Percentiles rank a stretch among this genome's conserved stretches.
Evolutionary conservation across 2,329 filamentous ascomycete genomes (phyloP).

Genomic region (Neocucurbitaria cava): DNA sequence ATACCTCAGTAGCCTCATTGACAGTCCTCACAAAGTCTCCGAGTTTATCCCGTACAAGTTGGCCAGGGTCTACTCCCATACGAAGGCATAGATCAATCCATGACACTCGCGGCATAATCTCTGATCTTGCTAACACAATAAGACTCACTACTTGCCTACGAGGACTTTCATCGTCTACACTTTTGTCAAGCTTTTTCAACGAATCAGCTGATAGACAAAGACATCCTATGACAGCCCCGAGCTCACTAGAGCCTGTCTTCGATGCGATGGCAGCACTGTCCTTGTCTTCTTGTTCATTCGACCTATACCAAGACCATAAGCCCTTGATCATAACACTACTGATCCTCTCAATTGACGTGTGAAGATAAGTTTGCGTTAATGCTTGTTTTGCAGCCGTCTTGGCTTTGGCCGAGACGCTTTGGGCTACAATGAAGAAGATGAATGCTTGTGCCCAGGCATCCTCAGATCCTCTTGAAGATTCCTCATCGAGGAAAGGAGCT

Average conservation of each 20-base stretch:
- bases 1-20: slow-evolving; percentile 62
- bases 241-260: slow-evolving; percentile 68
- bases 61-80: slow-evolving; percentile 81
- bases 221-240: slow-evolving; percentile 67
- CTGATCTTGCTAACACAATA: slow-evolving; percentile 77
- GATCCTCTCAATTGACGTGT: slow-evolving; percentile 61
- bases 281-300: slow-evolving; percentile 74
- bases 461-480: slow-evolving; percentile 57
- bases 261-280: slow-evolving; percentile 73
- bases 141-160: slow-evolving; percentile 77
- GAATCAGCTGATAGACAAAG: slow-evolving; percentile 69
- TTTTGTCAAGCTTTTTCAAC: slow-evolving; percentile 52
- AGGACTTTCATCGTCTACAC: slow-evolving; percentile 59
- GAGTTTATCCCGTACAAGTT: slow-evolving; percentile 70
- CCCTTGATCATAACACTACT: slow-evolving; percentile 72
- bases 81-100: slow-evolving; percentile 92
- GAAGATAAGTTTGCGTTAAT: slow-evolving; percentile 70
- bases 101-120: slow-evolving; percentile 76
- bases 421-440: slow-evolving; percentile 76
- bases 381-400: slow-evolving; percentile 68
- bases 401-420: slow-evolving; percentile 65
- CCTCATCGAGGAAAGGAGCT: slow-evolving; percentile 61
- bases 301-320: slow-evolving; percentile 80
- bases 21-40: slow-evolving; percentile 74
- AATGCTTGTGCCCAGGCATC: slow-evolving; percentile 83